Percentiles rank a stretch among this genome's conserved stretches.
These are phyloP conservation scores for Penstemon barbatus DNA, from an alignment of 257 asterid genomes.

Conservation along the genomic window DNA sequence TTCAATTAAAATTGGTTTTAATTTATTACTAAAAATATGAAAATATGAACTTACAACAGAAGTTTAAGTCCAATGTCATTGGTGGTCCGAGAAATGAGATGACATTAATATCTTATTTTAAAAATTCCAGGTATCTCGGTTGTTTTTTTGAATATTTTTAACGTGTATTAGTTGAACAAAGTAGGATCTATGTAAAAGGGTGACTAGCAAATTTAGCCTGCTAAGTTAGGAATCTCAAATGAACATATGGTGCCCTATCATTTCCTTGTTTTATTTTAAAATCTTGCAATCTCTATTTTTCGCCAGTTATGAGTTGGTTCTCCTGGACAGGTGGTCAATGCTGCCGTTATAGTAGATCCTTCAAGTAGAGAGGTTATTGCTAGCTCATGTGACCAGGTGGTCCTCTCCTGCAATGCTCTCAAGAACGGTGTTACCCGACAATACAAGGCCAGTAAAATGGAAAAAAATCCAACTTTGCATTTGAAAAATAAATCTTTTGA, in stretches of 20 bases:
- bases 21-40: not conserved
- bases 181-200: not conserved
- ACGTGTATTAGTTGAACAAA: not conserved
- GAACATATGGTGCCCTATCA: not conserved
- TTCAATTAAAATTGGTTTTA: not conserved
- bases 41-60: not conserved
- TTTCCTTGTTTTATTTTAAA: not conserved
- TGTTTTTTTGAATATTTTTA: not conserved
- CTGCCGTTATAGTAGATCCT: conserved; percentile 93
- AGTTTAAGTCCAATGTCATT: not conserved
- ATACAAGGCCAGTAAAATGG: conserved; percentile 28
- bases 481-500: conserved; percentile 21
- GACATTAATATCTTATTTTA: not conserved
- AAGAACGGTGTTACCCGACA: conserved; percentile 19
- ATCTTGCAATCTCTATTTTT: not conserved
- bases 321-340: conserved; percentile 67
- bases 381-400: conserved; percentile 71
- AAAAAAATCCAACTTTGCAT: conserved; percentile 26
- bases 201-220: not conserved
- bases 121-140: not conserved
- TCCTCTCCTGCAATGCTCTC: conserved; percentile 30
- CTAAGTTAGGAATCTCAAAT: not conserved
- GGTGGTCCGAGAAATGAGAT: conserved; percentile 10
- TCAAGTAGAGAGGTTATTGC: conserved; percentile 66
- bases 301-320: conserved; percentile 14